phyloP scores from a whole-genome alignment of 768 basidiomycete species.

The Hysterangium stoloniferum region DNA sequence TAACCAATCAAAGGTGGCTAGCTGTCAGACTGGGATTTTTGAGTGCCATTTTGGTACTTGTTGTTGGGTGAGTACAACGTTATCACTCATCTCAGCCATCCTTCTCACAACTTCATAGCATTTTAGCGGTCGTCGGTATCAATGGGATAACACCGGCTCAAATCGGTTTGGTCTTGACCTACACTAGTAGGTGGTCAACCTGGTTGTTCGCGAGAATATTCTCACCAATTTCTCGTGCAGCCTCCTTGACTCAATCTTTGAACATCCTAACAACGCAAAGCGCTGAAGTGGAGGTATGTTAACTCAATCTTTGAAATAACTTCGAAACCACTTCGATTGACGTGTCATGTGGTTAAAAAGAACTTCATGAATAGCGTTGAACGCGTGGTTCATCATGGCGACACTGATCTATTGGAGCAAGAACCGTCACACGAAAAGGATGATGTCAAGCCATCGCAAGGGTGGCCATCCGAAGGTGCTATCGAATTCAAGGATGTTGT shows the following conservation, averaged over 20 bases:
- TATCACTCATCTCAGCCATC: not conserved
- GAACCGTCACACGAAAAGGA: slow-evolving; percentile 59
- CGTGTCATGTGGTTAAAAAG: slow-evolving; percentile 26
- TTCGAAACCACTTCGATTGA: not conserved
- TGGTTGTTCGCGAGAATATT: not conserved
- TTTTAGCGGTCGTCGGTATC: slow-evolving; percentile 40
- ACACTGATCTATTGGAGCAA: slow-evolving; percentile 42
- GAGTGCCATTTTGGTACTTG: slow-evolving; percentile 50
- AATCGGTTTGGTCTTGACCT: slow-evolving; percentile 67
- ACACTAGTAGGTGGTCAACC: slow-evolving; percentile 35
- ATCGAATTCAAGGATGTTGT: slow-evolving; percentile 54
- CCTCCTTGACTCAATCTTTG: slow-evolving; percentile 44
- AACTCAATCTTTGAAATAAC: slow-evolving; percentile 11
- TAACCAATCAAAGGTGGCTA: slow-evolving; percentile 69
- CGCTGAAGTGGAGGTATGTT: slow-evolving; percentile 54
- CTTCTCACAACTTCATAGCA: not conserved
- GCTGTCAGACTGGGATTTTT: slow-evolving; percentile 64
- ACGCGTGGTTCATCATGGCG: slow-evolving; percentile 51
- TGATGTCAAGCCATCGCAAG: slow-evolving; percentile 41
- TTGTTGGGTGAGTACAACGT: slow-evolving; percentile 28
- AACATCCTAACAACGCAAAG: slow-evolving; percentile 48
- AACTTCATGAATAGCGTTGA: slow-evolving; percentile 65
- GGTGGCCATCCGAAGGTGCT: slow-evolving; percentile 58
- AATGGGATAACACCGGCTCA: slow-evolving; percentile 55
- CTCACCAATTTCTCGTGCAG: slow-evolving; percentile 20